Conservation (phyloP, 352 stramenopile genomes). For the Phytopythium montanum region DNA sequence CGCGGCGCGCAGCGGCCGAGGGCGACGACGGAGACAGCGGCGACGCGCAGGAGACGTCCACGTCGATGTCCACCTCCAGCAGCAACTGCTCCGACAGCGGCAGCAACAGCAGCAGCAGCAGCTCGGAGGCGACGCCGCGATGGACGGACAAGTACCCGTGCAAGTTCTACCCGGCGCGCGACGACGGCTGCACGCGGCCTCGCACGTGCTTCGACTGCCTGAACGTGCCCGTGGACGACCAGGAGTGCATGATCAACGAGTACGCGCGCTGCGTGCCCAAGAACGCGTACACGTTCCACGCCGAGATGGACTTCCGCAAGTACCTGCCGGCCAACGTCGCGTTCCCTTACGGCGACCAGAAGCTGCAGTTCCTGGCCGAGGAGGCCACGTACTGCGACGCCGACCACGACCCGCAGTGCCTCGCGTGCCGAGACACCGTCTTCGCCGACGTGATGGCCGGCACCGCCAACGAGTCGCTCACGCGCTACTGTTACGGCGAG, state of each 20-base stretch:
- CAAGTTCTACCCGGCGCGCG: slow-evolving; percentile 14
- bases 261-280: slow-evolving; percentile 41
- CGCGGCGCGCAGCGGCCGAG: slow-evolving; percentile 5
- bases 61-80: slow-evolving; percentile 11
- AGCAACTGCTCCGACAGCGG: background rate
- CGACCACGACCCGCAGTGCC: slow-evolving; percentile 22
- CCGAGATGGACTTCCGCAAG: slow-evolving; percentile 15
- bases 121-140: slow-evolving; percentile 12
- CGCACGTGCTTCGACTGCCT: slow-evolving; percentile 62
- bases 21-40: slow-evolving; percentile 3
- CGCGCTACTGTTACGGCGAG: slow-evolving; percentile 33
- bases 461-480: slow-evolving; percentile 26
- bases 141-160: slow-evolving; percentile 24
- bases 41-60: background rate
- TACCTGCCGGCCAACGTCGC: slow-evolving; percentile 26
- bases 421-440: slow-evolving; percentile 17
- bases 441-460: slow-evolving; percentile 30
- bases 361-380: slow-evolving; percentile 32
- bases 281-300: slow-evolving; percentile 12
- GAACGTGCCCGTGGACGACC: slow-evolving; percentile 30
- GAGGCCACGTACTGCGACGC: slow-evolving; percentile 35
- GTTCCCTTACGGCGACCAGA: slow-evolving; percentile 21
- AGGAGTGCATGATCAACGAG: slow-evolving; percentile 35
- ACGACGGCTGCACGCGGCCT: slow-evolving; percentile 37
- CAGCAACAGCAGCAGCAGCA: background rate